Conservation (phyloP, 176 grass and related monocot species). For the Echinochloa phyllopogon region DNA sequence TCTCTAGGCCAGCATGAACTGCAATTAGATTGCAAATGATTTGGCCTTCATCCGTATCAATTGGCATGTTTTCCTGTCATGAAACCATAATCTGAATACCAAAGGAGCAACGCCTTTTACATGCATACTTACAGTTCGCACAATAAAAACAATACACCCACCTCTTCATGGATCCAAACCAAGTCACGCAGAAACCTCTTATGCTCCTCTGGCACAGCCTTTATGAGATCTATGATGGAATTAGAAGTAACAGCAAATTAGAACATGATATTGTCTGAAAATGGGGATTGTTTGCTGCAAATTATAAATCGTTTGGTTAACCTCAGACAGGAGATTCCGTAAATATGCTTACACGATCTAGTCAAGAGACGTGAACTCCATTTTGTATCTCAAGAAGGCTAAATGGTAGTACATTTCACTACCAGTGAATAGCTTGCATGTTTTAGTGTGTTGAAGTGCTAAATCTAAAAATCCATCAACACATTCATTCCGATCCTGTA, state of each 20-base stretch:
- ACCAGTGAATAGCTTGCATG: conserved; percentile 9
- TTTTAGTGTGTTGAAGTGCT: neutral
- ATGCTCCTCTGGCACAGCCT: conserved; percentile 78
- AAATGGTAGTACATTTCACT: neutral
- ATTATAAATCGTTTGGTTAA: conserved; percentile 30
- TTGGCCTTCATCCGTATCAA: conserved; percentile 69
- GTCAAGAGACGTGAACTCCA: neutral
- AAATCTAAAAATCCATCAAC: neutral
- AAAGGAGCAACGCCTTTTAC: neutral
- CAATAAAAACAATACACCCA: conserved; percentile 19
- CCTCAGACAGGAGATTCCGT: neutral
- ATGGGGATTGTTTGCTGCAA: neutral
- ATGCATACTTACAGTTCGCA: neutral
- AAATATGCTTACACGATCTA: neutral
- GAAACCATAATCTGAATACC: conserved; percentile 26
- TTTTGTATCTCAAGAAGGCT: neutral
- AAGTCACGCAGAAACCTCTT: conserved; percentile 82
- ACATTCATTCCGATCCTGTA: neutral
- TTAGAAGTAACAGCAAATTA: conserved; percentile 8
- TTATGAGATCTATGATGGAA: conserved; percentile 59
- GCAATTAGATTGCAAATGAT: conserved; percentile 76
- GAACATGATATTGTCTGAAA: neutral
- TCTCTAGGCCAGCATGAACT: conserved; percentile 85
- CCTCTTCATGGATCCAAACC: conserved; percentile 95
- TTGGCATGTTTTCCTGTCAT: conserved; percentile 65